Evolutionary conservation across 495 filamentous ascomycete genomes (phyloP), one percentile per base, ranked within the genome.

Genomic region (Cercophora samala): DNA sequence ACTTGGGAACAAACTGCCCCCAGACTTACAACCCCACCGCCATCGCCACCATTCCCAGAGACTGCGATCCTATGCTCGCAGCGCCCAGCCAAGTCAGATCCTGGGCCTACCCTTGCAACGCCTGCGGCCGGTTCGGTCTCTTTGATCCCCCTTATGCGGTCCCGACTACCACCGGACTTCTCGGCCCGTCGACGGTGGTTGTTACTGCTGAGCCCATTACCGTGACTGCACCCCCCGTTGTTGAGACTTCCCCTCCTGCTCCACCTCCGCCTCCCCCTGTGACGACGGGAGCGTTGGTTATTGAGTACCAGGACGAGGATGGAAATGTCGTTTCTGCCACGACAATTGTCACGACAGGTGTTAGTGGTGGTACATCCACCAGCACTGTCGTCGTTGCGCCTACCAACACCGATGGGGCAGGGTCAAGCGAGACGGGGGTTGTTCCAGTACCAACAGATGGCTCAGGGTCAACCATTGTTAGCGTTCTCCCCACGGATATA

Each of bases 121-220:
- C 75, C 5, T 77, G 75, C 61, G 75, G 72, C 5, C 63, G 58
- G 1, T 69, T 77, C 55, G 75, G 75, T 8, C 70, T 77, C 1
- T 77, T 77, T 63, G 75, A 77, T 32, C 75, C 75, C 0, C 73
- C 75, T 0, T 77, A 75, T 53, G 75, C 75, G 19, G 66, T 77
- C 6, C 73, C 75, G 1, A 67, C 75, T 3, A 15, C 74, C 11
- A 62, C 62, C 4, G 75, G 68, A 2, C 63, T 76, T 3, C 61
- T 75, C 23, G 64, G 18, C 18, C 18, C 25, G 26, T 29, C 60
- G 23, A 25, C 60, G 0, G 60, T 62, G 0, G 32, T 46, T 5
- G 60, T 62, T 4, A 62, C 60, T 6, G 60, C 60, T 21, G 26
- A 25, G 15, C 26, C 29, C 3, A 29, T 29, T 9, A 25, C 60